Evolutionary conservation across 2,329 filamentous ascomycete species (phyloP).

Genomic region (Pseudocercospora macadamiae): DNA sequence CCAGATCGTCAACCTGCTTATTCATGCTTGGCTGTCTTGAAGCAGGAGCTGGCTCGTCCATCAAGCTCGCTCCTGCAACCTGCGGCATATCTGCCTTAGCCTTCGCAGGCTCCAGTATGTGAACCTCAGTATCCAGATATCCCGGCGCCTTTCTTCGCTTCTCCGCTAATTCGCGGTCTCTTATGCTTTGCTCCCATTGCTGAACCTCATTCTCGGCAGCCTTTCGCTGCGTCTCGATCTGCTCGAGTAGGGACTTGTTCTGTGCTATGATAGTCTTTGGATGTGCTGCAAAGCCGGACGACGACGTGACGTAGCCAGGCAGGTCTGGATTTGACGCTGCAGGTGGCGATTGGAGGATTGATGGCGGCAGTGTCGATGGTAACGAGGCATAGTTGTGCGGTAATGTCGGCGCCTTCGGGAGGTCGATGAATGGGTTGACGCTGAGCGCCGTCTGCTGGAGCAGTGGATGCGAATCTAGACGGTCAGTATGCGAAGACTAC

Average conservation of each 20-base stretch:
- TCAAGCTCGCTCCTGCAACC: slow-evolving; percentile 24
- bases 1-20: slow-evolving; percentile 37
- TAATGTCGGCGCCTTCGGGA: slow-evolving; percentile 86
- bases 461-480: slow-evolving; percentile 70
- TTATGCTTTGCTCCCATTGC: slow-evolving; percentile 69
- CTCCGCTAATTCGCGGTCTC: slow-evolving; percentile 71
- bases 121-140: slow-evolving; percentile 75
- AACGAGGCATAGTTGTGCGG: slow-evolving; percentile 94
- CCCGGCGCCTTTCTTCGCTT: slow-evolving; percentile 78
- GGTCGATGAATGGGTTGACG: slow-evolving; percentile 89
- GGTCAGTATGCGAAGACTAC: neutral
- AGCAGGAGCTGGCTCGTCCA: slow-evolving; percentile 28
- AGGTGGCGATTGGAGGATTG: slow-evolving; percentile 57
- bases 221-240: slow-evolving; percentile 69
- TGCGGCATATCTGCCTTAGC: slow-evolving; percentile 25
- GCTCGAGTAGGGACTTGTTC: slow-evolving; percentile 75
- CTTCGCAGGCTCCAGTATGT: slow-evolving; percentile 69
- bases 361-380: slow-evolving; percentile 80
- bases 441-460: slow-evolving; percentile 91
- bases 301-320: slow-evolving; percentile 74
- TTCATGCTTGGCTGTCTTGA: slow-evolving; percentile 17
- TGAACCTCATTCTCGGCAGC: slow-evolving; percentile 69
- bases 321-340: slow-evolving; percentile 44
- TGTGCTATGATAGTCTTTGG: slow-evolving; percentile 83
- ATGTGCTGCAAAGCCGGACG: slow-evolving; percentile 77